Base-by-base conservation (phyloP, 257 asterid species). In the Jaltomata sinuosa region DNA sequence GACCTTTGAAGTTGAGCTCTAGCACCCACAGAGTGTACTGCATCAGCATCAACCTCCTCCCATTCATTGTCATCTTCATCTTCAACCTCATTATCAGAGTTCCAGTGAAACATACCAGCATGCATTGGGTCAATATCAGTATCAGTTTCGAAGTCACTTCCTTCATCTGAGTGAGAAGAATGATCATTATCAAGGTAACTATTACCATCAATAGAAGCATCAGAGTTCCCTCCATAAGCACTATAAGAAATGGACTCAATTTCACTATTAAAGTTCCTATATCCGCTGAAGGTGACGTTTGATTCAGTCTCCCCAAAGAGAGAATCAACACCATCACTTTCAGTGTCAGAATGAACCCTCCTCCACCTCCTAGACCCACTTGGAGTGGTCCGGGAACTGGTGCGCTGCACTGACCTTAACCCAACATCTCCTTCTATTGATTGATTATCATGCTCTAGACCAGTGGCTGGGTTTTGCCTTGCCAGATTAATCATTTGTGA, bases 121-220 rank as follows among this genome's bases (percentile, higher is more conserved):
- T 93, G 91, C 99, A 94, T 96, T 57, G 99, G 99, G 83, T 96
- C 98, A 64, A 96, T 93, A 89, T 94, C 98, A 53, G 90, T 91
- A 85, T 93, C 98, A 87, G 92, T 89, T 40, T 94, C 98, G 16
- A 82, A 72, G 50, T 88, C 97, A 86, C 95, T 91, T 79, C 85
- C 93, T 85, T 89, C 91, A 88, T 81, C 89, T 34, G 86, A 86
- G 83, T 79, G 89, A 64, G 77, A 90, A 64, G 87, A 86, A 68
- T 89, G 88, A 38, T 90, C 95, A 81, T 89, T 87, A 67, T 84
- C 97, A 86, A 91, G 49, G 79, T 90, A 67, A 89, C 94, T 92
- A 81, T 79, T 89, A 50, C 89, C 93, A 81, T 95, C 98, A 82
- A 87, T 85, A 27, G 96, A 95, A 85, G 89, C 96, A 90, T 92